These are phyloP conservation scores for Coriaria nepalensis DNA, from an alignment of 306 rosid species.

Conservation along the genomic window DNA sequence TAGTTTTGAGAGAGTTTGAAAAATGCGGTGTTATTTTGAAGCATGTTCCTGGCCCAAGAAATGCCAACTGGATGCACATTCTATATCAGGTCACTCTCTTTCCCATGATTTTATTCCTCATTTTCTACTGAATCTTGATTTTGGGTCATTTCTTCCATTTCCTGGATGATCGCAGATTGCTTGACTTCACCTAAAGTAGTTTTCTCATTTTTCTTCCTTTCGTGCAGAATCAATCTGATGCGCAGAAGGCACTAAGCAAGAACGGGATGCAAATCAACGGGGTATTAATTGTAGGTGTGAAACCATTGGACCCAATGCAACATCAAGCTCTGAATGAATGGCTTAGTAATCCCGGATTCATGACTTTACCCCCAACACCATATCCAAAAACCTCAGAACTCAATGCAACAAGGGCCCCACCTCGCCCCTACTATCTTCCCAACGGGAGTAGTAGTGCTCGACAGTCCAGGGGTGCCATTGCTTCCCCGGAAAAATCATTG, in stretches of 20 bases:
- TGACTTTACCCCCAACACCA: slow-evolving; percentile 53
- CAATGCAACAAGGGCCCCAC: slow-evolving; percentile 29
- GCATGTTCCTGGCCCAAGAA: slow-evolving; percentile 90
- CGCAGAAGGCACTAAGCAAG: slow-evolving; percentile 82
- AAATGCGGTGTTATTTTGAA: slow-evolving; percentile 88
- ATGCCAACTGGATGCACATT: slow-evolving; percentile 93
- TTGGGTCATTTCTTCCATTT: neutral
- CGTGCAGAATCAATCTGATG: slow-evolving; percentile 75
- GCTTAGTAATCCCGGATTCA: slow-evolving; percentile 56
- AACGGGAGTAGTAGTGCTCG: slow-evolving; percentile 43
- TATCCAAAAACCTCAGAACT: slow-evolving; percentile 38
- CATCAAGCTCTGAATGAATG: slow-evolving; percentile 64
- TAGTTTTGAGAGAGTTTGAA: slow-evolving; percentile 87
- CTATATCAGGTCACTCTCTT: slow-evolving; percentile 54
- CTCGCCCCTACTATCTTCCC: slow-evolving; percentile 58
- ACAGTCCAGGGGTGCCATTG: slow-evolving; percentile 74
- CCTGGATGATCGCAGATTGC: too few species aligned
- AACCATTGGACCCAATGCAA: slow-evolving; percentile 89
- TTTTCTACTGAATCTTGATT: slow-evolving; percentile 1
- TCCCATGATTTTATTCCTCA: slow-evolving; percentile 3
- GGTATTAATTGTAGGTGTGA: slow-evolving; percentile 80
- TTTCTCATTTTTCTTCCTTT: slow-evolving; percentile 9
- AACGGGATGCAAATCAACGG: slow-evolving; percentile 86
- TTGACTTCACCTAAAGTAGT: too few species aligned
- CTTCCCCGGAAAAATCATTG: slow-evolving; percentile 86